Evolutionary conservation across 2,329 filamentous ascomycete genomes (phyloP).

Genomic region (Phyllosticta citriasiana): DNA sequence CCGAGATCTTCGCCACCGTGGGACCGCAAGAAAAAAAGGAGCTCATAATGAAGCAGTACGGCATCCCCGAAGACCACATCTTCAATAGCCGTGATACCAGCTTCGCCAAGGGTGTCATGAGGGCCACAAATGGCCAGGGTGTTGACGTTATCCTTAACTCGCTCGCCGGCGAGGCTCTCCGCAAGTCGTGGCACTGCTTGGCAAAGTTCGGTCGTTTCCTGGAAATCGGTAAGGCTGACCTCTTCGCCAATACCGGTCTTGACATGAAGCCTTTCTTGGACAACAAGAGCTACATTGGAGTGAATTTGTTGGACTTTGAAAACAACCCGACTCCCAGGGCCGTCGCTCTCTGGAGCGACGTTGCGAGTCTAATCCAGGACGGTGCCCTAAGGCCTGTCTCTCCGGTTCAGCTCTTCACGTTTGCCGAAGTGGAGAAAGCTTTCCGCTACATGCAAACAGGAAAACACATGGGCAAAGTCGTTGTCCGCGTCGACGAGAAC

Average conservation of each 20-base stretch:
- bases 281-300: neutral
- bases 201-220: constrained; percentile 23
- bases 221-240: constrained; percentile 12
- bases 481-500: constrained; percentile 10
- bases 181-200: constrained; percentile 17
- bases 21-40: constrained; percentile 18
- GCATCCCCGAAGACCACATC: constrained; percentile 22
- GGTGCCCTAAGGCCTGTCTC: neutral
- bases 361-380: neutral
- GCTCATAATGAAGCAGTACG: constrained; percentile 16
- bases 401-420: constrained; percentile 11
- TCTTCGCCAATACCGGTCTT: constrained; percentile 6
- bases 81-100: constrained; percentile 20
- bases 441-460: constrained; percentile 14
- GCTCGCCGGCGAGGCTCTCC: constrained; percentile 18
- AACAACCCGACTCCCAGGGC: neutral
- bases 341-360: neutral
- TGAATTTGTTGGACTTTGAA: neutral
- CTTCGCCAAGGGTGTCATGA: constrained; percentile 19
- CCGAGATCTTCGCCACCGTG: constrained; percentile 22
- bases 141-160: constrained; percentile 29
- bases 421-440: constrained; percentile 13
- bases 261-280: constrained; percentile 10
- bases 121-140: constrained; percentile 19
- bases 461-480: constrained; percentile 12